phyloP scores from a whole-genome alignment of 169 alveolate genomes.

The Miamiensis avidus region DNA sequence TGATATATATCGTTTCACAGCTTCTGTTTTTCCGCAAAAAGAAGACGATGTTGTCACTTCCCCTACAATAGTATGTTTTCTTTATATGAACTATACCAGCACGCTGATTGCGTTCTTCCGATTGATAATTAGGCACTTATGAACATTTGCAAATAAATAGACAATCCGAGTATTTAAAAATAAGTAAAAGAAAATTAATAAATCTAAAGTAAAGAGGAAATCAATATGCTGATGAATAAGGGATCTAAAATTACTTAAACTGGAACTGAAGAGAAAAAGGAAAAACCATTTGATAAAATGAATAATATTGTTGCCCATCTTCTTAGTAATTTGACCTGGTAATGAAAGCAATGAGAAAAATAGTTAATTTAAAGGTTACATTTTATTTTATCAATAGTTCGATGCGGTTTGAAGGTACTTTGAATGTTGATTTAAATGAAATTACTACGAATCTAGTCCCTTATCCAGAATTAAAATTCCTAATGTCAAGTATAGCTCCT shows the following conservation, averaged over 20 bases:
- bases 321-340: constrained; percentile 79
- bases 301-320: constrained; percentile 77
- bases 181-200: constrained; percentile 52
- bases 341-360: constrained; percentile 49
- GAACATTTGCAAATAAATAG: constrained; percentile 76
- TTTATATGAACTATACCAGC: constrained; percentile 82
- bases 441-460: constrained; percentile 96
- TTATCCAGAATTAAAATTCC: constrained; percentile 90
- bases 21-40: constrained; percentile 87
- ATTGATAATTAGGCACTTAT: constrained; percentile 88
- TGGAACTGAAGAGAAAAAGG: constrained; percentile 46
- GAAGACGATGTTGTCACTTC: constrained; percentile 93
- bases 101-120: constrained; percentile 93
- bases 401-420: constrained; percentile 95
- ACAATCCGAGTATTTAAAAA: constrained; percentile 52
- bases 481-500: constrained; percentile 88
- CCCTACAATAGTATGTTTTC: constrained; percentile 91
- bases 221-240: constrained; percentile 15
- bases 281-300: constrained; percentile 80
- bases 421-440: constrained; percentile 94
- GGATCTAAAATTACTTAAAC: constrained; percentile 36
- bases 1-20: constrained; percentile 89
- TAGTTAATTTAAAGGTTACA: constrained; percentile 18
- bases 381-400: constrained; percentile 81
- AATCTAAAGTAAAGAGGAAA: constrained; percentile 39